These are phyloP conservation scores for Dalbergia cultrata DNA, from an alignment of 306 rosid species.

Conservation along the genomic window DNA sequence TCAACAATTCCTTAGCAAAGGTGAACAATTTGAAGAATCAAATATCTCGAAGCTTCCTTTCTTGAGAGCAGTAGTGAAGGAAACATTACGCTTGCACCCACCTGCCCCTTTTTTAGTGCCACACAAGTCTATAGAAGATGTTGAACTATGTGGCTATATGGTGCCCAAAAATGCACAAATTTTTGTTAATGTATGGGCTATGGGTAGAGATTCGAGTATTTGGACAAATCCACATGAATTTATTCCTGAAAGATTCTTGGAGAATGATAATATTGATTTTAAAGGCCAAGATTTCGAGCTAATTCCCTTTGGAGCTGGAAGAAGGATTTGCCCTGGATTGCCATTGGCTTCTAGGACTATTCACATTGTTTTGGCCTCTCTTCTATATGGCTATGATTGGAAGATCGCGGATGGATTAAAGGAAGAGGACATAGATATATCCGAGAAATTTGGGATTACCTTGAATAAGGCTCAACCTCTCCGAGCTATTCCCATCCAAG, in stretches of 20 bases:
- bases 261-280: conserved; percentile 13
- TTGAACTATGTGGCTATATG: not conserved
- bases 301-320: conserved; percentile 31
- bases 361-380: conserved; percentile 10
- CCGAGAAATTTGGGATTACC: conserved; percentile 1
- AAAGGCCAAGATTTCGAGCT: conserved; percentile 35
- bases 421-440: not conserved
- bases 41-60: not conserved
- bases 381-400: conserved; percentile 4
- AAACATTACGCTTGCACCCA: conserved; percentile 34
- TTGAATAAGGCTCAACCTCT: conserved; percentile 14
- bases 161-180: conserved; percentile 34
- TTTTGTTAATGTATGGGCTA: conserved; percentile 36
- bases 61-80: conserved; percentile 32
- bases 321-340: conserved; percentile 36
- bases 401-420: not conserved
- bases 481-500: not conserved
- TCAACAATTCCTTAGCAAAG: not conserved
- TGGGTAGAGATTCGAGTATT: conserved; percentile 44
- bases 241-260: conserved; percentile 45
- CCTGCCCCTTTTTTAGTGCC: not conserved
- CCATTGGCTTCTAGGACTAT: not conserved
- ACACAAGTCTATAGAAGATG: not conserved
- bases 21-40: not conserved
- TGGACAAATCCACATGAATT: conserved; percentile 41